phyloP scores from a whole-genome alignment of 495 filamentous ascomycete genomes.

The Penicillium desertorum region DNA sequence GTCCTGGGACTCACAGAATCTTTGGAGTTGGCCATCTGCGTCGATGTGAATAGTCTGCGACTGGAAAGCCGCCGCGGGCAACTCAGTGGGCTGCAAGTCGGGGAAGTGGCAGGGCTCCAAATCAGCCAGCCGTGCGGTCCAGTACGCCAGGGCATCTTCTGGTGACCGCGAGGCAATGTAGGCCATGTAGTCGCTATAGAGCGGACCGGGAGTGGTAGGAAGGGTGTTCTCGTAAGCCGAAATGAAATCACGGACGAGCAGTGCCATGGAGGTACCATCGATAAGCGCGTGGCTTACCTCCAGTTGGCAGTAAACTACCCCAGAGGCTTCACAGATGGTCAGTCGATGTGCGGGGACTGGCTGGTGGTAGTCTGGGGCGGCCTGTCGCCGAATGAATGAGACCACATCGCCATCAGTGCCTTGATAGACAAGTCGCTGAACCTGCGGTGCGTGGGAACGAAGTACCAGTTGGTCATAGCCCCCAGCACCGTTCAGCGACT shows the following conservation, averaged over 20 bases:
- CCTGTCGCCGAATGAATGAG: background rate
- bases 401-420: background rate
- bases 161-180: background rate
- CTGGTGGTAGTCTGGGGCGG: background rate
- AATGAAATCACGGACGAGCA: background rate
- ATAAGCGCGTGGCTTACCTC: background rate
- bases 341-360: background rate
- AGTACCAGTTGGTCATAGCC: too few species aligned
- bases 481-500: background rate
- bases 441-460: too few species aligned
- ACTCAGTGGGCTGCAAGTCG: slow-evolving; percentile 5
- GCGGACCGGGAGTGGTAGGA: background rate
- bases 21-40: slow-evolving; percentile 3
- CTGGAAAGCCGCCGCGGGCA: slow-evolving; percentile 16
- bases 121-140: slow-evolving; percentile 40
- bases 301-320: background rate
- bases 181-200: background rate
- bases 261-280: background rate
- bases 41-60: slow-evolving; percentile 15
- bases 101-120: slow-evolving; percentile 48
- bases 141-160: slow-evolving; percentile 38
- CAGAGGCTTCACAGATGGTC: background rate
- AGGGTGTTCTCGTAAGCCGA: background rate
- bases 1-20: slow-evolving; percentile 5
- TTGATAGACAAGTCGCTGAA: background rate